Conservation (phyloP, 73 alveolate genomes). For the Uronychia setigera region DNA sequence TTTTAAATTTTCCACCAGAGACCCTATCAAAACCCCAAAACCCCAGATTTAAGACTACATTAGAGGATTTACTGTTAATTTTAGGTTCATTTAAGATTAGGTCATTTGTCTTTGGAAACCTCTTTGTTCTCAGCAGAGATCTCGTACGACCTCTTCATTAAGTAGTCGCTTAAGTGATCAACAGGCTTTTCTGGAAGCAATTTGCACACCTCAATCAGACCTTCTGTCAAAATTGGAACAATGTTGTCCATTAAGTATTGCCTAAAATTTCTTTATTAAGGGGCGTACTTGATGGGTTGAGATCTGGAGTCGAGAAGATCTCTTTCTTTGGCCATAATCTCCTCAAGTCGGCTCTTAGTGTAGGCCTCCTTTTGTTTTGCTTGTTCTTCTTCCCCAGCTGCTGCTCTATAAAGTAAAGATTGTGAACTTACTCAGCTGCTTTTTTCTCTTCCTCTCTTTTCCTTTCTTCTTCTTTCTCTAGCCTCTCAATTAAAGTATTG, state of each 20-base stretch:
- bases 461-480: conserved; percentile 6
- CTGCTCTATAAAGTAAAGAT: conserved; percentile 50
- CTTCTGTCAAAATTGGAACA: conserved; percentile 93
- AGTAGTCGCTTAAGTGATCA: no score
- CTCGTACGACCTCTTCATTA: background rate
- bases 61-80: no score
- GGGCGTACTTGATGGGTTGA: conserved; percentile 72
- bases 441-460: conserved; percentile 36
- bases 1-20: no score
- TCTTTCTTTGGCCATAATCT: conserved; percentile 83
- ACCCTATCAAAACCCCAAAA: no score
- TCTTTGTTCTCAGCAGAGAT: background rate
- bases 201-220: conserved; percentile 91
- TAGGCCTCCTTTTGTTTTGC: conserved; percentile 77
- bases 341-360: conserved; percentile 71
- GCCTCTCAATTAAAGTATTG: background rate
- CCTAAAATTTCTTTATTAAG: conserved; percentile 62
- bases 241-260: conserved; percentile 91
- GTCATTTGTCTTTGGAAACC: background rate
- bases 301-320: conserved; percentile 83
- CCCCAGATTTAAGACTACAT: no score
- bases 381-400: conserved; percentile 73
- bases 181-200: conserved; percentile 94
- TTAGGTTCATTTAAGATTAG: no score
- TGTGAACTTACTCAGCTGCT: conserved; percentile 9